Conservation (phyloP, 1,284 basidiomycete genomes). For the Malassezia pachydermatis region DNA sequence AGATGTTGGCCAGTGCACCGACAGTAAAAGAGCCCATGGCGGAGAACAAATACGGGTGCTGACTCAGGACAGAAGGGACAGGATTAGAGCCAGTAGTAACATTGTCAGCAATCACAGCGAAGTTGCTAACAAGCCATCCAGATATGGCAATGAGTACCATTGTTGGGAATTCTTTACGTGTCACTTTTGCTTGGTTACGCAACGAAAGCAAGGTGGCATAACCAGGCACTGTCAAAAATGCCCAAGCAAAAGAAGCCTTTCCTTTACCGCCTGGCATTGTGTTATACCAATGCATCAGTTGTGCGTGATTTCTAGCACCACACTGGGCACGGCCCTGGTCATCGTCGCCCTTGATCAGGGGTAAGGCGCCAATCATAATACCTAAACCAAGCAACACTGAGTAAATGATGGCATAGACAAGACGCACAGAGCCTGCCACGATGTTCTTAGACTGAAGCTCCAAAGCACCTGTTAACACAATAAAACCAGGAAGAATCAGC, state of each 20-base stretch:
- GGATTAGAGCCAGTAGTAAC: not conserved
- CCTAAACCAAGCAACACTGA: slow-evolving; percentile 49
- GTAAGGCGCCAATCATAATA: slow-evolving; percentile 33
- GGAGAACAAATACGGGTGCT: slow-evolving; percentile 40
- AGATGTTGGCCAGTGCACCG: slow-evolving; percentile 70
- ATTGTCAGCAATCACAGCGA: slow-evolving; percentile 3
- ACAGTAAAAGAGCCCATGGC: slow-evolving; percentile 64
- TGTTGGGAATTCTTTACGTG: slow-evolving; percentile 59
- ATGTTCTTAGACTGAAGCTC: slow-evolving; percentile 56
- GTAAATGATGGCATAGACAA: slow-evolving; percentile 72
- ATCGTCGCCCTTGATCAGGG: not conserved
- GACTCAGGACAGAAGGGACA: slow-evolving; percentile 15
- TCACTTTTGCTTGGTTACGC: slow-evolving; percentile 62
- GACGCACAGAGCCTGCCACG: slow-evolving; percentile 57
- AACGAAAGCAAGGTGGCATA: slow-evolving; percentile 66
- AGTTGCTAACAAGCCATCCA: slow-evolving; percentile 56
- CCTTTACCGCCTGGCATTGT: not conserved
- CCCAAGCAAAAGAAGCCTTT: slow-evolving; percentile 17
- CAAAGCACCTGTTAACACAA: slow-evolving; percentile 57
- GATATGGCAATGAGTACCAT: slow-evolving; percentile 63
- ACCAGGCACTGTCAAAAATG: slow-evolving; percentile 67
- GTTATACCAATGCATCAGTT: slow-evolving; percentile 7
- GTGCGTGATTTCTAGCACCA: not conserved
- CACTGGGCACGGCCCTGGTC: not conserved
- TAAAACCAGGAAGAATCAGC: slow-evolving; percentile 66